Percentiles rank a stretch among this genome's conserved stretches.
Evolutionary conservation across 768 basidiomycete species (phyloP).

Genomic region (Lentinus brumalis): DNA sequence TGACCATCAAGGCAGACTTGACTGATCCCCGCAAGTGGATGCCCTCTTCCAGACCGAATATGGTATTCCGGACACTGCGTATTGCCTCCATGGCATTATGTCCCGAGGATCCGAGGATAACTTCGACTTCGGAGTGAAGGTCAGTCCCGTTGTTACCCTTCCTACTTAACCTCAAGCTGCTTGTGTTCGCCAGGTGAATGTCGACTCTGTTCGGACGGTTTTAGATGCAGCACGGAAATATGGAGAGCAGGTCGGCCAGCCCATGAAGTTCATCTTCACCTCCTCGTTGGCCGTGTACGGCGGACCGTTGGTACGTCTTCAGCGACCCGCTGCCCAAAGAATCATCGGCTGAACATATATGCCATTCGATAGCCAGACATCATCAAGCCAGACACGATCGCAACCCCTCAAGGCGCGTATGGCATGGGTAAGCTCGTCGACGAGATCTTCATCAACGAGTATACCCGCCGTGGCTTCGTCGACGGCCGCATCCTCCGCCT

Average conservation of each 20-base stretch:
- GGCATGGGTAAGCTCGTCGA: constrained; percentile 58
- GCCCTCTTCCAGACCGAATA: constrained; percentile 40
- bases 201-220: constrained; percentile 54
- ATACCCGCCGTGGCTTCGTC: constrained; percentile 55
- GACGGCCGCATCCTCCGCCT: constrained; percentile 62
- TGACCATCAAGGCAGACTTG: constrained; percentile 44
- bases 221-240: constrained; percentile 41
- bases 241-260: constrained; percentile 19
- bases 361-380: constrained; percentile 38
- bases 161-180: no score
- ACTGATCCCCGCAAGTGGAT: constrained; percentile 40
- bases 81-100: constrained; percentile 62
- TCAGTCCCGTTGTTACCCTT: constrained; percentile 14
- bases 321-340: background rate
- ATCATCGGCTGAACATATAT: background rate
- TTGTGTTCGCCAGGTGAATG: constrained; percentile 43
- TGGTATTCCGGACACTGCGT: constrained; percentile 46
- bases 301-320: constrained; percentile 45
- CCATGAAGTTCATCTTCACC: constrained; percentile 58
- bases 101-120: constrained; percentile 62
- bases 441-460: constrained; percentile 62
- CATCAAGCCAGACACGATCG: constrained; percentile 49
- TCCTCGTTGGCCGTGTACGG: constrained; percentile 64
- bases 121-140: constrained; percentile 57
- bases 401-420: constrained; percentile 58